Evolutionary conservation across 257 asterid genomes (phyloP), one percentile per base, ranked within the genome.

Genomic region (Catharanthus roseus): DNA sequence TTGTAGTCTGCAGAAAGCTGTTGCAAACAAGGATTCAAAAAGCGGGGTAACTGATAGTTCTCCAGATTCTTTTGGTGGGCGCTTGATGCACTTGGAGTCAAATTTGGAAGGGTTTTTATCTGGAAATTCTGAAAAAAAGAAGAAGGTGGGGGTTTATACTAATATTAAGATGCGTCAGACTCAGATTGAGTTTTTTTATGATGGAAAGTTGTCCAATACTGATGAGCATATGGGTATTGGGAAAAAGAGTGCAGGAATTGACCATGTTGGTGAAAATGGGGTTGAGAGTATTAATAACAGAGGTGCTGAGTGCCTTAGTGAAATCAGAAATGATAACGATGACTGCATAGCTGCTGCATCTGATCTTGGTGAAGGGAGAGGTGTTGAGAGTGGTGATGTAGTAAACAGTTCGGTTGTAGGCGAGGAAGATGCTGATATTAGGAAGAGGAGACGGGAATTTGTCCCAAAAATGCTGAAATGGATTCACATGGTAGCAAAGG

Each of bases 391-490:
- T 57, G 79, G 74, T 63, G 77, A 68, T 55, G 42, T 11, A 51
- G 51, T 60, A 26, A 19, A 33, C 28, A n/a, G 34, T n/a, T 54
- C 65, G 12, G 69, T 66, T 50, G 68, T 23, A 15, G 50, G 21
- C 3, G 39, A 51, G 44, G 75, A 75, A 23, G 57, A 70, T 49
- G 71, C 50, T 24, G 16, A 72, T 70, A 68, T 77, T 65, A 69
- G 72, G 81, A 88, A 92, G 85, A 86, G 95, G 83, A 90, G 86
- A 73, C 85, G 79, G 1, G 88, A 76, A 54, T 75, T 81, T n/a
- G n/a, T 72, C 68, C n/a, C 65, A 8, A 13, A 4, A 78, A 58
- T 85, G 89, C 71, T 95, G 81, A 68, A 82, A 64, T 95, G 98
- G 98, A 76, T 92, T 39, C 31, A 65, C 19, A 51, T 29, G 57